These are phyloP conservation scores for Cenococcum geophilum DNA, from an alignment of 495 filamentous ascomycete species.

Conservation along the genomic window DNA sequence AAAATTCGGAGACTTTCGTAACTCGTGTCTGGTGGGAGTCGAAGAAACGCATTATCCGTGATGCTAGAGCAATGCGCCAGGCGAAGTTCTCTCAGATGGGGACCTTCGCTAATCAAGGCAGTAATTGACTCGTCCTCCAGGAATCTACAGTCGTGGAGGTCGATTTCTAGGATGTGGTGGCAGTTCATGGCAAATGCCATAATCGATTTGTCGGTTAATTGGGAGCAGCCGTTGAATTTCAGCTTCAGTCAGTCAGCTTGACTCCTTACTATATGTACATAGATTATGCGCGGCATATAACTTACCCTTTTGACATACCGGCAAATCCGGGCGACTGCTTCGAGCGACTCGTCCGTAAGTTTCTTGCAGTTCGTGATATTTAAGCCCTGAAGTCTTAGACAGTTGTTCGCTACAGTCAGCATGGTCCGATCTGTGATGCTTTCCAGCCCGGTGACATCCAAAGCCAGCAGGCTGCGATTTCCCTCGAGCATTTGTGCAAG, in stretches of 20 bases:
- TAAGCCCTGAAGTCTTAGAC: constrained; percentile 78
- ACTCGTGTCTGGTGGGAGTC: constrained; percentile 59
- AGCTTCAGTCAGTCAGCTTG: constrained; percentile 49
- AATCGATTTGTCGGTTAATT: constrained; percentile 73
- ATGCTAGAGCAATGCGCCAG: constrained; percentile 77
- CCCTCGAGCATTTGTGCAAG: constrained; percentile 72
- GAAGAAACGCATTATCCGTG: constrained; percentile 77
- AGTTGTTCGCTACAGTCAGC: constrained; percentile 70
- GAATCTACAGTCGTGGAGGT: constrained; percentile 77
- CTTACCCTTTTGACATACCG: constrained; percentile 80
- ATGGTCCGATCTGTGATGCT: constrained; percentile 80
- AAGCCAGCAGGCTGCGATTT: constrained; percentile 74
- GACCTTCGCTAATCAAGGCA: constrained; percentile 65
- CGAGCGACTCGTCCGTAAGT: constrained; percentile 78
- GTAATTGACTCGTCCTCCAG: constrained; percentile 78
- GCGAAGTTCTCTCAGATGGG: constrained; percentile 79
- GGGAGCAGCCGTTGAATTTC: constrained; percentile 83
- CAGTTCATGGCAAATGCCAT: constrained; percentile 81
- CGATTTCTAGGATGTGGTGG: constrained; percentile 90
- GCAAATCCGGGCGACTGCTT: constrained; percentile 75
- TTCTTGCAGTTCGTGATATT: constrained; percentile 84
- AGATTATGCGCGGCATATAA: constrained; percentile 9
- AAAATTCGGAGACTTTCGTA: constrained; percentile 89
- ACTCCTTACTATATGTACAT: background rate
- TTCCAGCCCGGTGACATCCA: constrained; percentile 80